Evolutionary conservation across 768 basidiomycete species (phyloP).

Genomic region (Exidia glandulosa): DNA sequence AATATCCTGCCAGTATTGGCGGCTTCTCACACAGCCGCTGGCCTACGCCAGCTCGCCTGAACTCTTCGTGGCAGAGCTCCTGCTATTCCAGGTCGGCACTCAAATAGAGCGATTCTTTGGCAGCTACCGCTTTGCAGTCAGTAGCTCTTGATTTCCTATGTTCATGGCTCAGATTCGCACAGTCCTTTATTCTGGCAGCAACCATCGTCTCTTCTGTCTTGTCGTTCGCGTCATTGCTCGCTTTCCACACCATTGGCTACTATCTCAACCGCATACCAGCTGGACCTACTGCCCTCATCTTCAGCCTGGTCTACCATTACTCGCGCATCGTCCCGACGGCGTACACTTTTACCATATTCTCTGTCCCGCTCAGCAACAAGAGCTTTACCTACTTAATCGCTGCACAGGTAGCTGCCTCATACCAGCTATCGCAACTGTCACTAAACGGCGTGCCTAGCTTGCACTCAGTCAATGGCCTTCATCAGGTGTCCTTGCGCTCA

Average conservation of each 20-base stretch:
- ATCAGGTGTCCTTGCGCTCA: conserved; percentile 45
- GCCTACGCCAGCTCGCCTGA: conserved; percentile 81
- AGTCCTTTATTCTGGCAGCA: conserved; percentile 75
- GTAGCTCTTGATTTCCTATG: conserved; percentile 12
- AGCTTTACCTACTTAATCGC: conserved; percentile 61
- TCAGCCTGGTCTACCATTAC: conserved; percentile 78
- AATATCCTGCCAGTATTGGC: conserved; percentile 59
- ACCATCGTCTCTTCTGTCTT: conserved; percentile 52
- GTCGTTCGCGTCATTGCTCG: conserved; percentile 53
- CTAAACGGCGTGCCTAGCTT: too few species aligned
- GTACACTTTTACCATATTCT: conserved; percentile 70
- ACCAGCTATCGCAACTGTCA: too few species aligned
- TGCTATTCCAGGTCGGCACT: conserved; percentile 61
- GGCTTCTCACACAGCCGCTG: conserved; percentile 59
- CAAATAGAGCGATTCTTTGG: conserved; percentile 81
- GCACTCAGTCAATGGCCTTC: conserved; percentile 56
- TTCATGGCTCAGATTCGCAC: conserved; percentile 6
- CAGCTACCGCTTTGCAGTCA: conserved; percentile 75
- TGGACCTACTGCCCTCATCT: conserved; percentile 66
- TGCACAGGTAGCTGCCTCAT: conserved; percentile 39
- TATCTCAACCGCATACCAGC: conserved; percentile 58
- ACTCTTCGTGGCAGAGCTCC: conserved; percentile 61
- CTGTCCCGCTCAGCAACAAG: conserved; percentile 66
- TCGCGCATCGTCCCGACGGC: conserved; percentile 62
- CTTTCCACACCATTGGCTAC: conserved; percentile 48